These are phyloP conservation scores for Bonia amplexicaulis DNA, from an alignment of 176 grass and related monocot species.

Conservation along the genomic window DNA sequence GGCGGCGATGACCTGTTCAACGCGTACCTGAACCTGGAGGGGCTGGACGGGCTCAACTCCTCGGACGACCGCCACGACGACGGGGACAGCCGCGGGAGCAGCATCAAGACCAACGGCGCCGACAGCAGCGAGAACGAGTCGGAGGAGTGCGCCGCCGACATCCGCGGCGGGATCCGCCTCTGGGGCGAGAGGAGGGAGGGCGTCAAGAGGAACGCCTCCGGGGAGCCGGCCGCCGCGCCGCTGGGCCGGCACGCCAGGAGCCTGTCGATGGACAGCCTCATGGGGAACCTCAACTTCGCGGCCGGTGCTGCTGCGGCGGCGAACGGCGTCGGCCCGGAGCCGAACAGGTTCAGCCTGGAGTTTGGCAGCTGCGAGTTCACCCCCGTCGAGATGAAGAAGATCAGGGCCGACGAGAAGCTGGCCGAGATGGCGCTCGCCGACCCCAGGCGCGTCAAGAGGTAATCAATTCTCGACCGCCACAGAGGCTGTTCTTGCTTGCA, in stretches of 20 bases:
- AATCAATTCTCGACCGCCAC: background rate
- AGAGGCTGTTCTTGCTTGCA: background rate
- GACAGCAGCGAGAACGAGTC: conserved; percentile 91
- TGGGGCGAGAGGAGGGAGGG: conserved; percentile 31
- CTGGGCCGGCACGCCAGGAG: conserved; percentile 56
- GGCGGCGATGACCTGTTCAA: conserved; percentile 64
- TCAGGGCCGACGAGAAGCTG: conserved; percentile 91
- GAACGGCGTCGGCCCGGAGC: background rate
- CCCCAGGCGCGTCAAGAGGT: conserved; percentile 98
- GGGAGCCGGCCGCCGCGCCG: background rate
- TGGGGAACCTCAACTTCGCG: conserved; percentile 65
- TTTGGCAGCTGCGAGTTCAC: conserved; percentile 87
- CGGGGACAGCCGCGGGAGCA: conserved; percentile 65
- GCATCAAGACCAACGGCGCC: conserved; percentile 59
- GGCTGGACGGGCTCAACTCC: conserved; percentile 71
- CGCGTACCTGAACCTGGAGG: conserved; percentile 76
- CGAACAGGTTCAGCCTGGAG: conserved; percentile 66
- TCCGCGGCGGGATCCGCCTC: conserved; percentile 33
- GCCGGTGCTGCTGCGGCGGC: background rate
- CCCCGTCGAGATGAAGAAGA: conserved; percentile 95
- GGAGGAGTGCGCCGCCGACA: conserved; percentile 49
- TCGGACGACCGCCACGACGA: conserved; percentile 70
- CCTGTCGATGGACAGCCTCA: conserved; percentile 90
- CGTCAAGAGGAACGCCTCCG: conserved; percentile 40
- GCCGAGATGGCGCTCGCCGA: conserved; percentile 86